These are phyloP conservation scores for Gnaphalium uliginosum DNA, from an alignment of 129 eudicot genomes.

Conservation along the genomic window DNA sequence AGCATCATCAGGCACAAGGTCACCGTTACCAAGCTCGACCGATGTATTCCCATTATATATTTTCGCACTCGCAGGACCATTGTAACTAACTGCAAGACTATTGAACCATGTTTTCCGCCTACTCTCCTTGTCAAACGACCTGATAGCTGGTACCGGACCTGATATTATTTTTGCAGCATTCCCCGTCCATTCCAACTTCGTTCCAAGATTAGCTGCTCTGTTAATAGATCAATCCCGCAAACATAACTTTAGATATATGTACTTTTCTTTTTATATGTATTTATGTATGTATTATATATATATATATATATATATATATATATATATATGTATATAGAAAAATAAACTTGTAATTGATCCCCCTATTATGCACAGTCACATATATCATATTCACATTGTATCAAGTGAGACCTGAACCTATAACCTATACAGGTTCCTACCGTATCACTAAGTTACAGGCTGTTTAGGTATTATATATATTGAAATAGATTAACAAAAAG, in stretches of 20 bases:
- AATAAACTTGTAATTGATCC: no score
- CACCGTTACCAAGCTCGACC: conserved; percentile 67
- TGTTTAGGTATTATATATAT: no score
- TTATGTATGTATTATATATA: no score
- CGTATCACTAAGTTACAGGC: background rate
- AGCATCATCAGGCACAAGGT: conserved; percentile 50
- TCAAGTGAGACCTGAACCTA: no score
- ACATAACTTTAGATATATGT: background rate
- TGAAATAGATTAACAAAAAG: background rate
- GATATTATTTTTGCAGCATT: conserved; percentile 44
- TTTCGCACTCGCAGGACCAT: conserved; percentile 49
- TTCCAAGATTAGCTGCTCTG: conserved; percentile 81
- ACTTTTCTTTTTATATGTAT: no score
- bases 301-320: no score
- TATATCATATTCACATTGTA: no score
- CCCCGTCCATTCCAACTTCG: conserved; percentile 77
- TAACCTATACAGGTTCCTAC: no score
- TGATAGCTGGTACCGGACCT: conserved; percentile 71
- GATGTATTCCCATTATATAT: conserved; percentile 37
- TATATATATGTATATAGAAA: no score
- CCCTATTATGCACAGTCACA: no score
- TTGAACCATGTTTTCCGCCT: conserved; percentile 81
- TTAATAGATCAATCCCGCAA: background rate
- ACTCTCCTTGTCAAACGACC: conserved; percentile 42
- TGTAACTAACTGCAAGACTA: conserved; percentile 50